Evolutionary conservation across 306 rosid genomes (phyloP).

Genomic region (Vicia faba): DNA sequence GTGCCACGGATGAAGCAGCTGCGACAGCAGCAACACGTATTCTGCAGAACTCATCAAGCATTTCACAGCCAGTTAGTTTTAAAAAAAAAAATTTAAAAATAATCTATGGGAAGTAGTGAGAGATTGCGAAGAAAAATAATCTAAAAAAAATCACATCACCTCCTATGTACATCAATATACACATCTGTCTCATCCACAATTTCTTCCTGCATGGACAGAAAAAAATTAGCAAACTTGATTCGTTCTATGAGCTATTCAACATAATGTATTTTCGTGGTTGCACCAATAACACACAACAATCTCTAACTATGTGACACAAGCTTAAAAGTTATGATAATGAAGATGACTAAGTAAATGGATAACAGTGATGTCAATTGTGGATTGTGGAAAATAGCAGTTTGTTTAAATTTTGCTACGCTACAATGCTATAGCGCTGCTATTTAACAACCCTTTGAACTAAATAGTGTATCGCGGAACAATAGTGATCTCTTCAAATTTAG

Average conservation of each 20-base stretch:
- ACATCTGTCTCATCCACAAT: constrained; percentile 97
- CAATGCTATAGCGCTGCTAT: not conserved
- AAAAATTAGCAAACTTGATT: constrained; percentile 43
- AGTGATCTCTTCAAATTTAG: not conserved
- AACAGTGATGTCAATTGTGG: not conserved
- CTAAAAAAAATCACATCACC: constrained; percentile 46
- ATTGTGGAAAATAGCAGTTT: not conserved
- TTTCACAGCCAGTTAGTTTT: constrained; percentile 34
- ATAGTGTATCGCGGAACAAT: not conserved
- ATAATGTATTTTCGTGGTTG: constrained; percentile 17
- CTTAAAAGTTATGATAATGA: not conserved
- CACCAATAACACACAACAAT: constrained; percentile 4
- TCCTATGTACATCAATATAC: constrained; percentile 79
- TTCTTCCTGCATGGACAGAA: constrained; percentile 68
- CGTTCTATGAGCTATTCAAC: constrained; percentile 41
- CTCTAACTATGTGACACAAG: constrained; percentile 3
- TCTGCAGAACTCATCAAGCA: constrained; percentile 49
- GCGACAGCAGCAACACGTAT: constrained; percentile 97
- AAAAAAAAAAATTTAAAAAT: constrained; percentile 25
- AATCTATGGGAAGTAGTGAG: not conserved
- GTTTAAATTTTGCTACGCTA: not conserved
- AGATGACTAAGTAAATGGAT: not conserved
- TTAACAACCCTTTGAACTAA: not conserved
- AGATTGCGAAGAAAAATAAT: constrained; percentile 18
- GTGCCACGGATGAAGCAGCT: constrained; percentile 91